phyloP scores from a whole-genome alignment of 352 stramenopile genomes.

The Globisporangium echinulatum region DNA sequence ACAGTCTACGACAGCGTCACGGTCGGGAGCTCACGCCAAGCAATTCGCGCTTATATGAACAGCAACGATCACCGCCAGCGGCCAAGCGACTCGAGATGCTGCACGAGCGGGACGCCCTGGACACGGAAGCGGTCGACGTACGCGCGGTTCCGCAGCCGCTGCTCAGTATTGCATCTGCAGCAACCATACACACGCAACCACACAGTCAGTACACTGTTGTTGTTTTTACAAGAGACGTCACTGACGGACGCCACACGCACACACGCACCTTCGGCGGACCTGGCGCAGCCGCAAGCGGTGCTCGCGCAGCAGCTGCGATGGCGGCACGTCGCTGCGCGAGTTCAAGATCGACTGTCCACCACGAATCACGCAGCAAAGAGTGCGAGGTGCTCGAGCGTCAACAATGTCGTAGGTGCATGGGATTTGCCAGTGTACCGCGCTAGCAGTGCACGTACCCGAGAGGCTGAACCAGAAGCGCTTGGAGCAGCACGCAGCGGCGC shows the following conservation, averaged over 20 bases:
- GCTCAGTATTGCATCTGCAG: conserved; percentile 45
- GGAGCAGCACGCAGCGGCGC: background rate
- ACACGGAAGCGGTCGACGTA: conserved; percentile 52
- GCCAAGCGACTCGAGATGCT: conserved; percentile 44
- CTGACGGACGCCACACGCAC: background rate
- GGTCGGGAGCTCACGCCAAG: no score
- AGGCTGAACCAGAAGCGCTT: background rate
- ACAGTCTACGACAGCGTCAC: no score
- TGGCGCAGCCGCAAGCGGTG: conserved; percentile 54
- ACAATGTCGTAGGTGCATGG: background rate
- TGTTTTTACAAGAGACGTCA: background rate
- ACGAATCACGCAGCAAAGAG: background rate
- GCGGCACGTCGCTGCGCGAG: conserved; percentile 48
- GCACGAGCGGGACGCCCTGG: conserved; percentile 55
- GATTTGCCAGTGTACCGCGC: background rate
- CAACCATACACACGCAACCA: conserved; percentile 3
- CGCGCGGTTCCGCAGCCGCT: conserved; percentile 43
- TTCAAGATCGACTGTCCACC: conserved; percentile 50
- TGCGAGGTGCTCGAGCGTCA: background rate
- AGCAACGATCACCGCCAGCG: conserved; percentile 24
- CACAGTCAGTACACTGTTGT: background rate
- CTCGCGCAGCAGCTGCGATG: conserved; percentile 58
- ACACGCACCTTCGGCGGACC: conserved; percentile 37
- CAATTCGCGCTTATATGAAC: no score
- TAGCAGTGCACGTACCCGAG: background rate